Percentiles rank a stretch among this genome's conserved stretches.
Conservation (phyloP, 2,329 filamentous ascomycete species). For the Calcarisporium arbuscula region DNA sequence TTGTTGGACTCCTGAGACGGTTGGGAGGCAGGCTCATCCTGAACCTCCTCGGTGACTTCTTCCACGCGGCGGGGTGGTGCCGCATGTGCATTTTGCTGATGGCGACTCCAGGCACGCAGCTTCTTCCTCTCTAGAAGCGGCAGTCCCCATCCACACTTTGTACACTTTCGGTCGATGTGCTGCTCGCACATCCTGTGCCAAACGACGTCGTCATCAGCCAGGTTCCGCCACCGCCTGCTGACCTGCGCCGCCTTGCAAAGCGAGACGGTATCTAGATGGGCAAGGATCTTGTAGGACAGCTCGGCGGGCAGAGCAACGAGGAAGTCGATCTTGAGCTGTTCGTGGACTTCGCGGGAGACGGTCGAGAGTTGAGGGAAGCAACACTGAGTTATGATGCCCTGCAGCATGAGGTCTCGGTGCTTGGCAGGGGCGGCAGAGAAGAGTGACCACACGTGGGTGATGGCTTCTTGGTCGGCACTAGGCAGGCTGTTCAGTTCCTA, state of each 20-base stretch:
- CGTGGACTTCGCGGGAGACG: conserved; percentile 82
- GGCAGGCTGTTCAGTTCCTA: conserved; percentile 78
- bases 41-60: conserved; percentile 18
- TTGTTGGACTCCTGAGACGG: conserved; percentile 24
- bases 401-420: conserved; percentile 91
- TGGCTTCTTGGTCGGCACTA: conserved; percentile 83
- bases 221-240: conserved; percentile 74
- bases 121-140: conserved; percentile 85
- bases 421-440: conserved; percentile 94
- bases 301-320: conserved; percentile 81
- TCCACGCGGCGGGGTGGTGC: conserved; percentile 18
- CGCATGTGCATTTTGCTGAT: conserved; percentile 59
- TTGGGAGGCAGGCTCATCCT: conserved; percentile 13
- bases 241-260: conserved; percentile 95
- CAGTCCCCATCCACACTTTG: conserved; percentile 91
- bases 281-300: conserved; percentile 88
- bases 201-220: conserved; percentile 96
- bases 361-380: conserved; percentile 96
- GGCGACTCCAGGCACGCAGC: conserved; percentile 77
- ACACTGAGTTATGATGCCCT: conserved; percentile 92
- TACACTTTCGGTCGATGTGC: conserved; percentile 89
- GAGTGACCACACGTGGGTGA: conserved; percentile 94
- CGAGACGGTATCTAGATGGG: conserved; percentile 86
- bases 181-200: conserved; percentile 98
- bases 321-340: conserved; percentile 97